Evolutionary conservation across 2,329 filamentous ascomycete species (phyloP), one percentile per base, ranked within the genome.

Genomic region (Colletotrichum limetticola): DNA sequence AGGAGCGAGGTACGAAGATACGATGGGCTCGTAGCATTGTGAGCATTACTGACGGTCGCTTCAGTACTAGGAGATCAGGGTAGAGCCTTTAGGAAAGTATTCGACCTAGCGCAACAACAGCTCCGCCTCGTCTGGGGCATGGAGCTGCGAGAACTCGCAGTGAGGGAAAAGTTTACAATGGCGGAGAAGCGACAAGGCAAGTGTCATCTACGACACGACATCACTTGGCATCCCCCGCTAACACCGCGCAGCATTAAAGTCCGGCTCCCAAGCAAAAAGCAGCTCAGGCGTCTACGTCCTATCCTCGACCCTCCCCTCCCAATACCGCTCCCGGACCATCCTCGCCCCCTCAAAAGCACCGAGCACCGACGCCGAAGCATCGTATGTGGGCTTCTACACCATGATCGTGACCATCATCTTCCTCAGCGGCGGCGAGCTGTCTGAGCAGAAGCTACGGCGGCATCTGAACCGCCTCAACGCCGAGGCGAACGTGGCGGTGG

Each of bases 111-210:
- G 55, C 96, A 99, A 81, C 83, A 85, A 42, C 89, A 93, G 76
- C 85, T 99, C 49, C 86, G 88, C 60, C 84, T 85, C 2, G 88
- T 92, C 1, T 98, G 98, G 83, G 97, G 97, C n/a, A 98, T 98
- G 95, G 89, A 95, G 80, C 89, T 99, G 87, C 87, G 91, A 4
- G 95, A 98, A 83, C 86, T 98, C 62, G 95, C 97, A 0, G 86
- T 89, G 1, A 90, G 89, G 78, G 96, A 98, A 78, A 97, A 95
- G 82, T 88, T 94, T 61, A 95, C 95, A 0, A 83, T 98, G 42
- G 91, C 91, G 72, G 94, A 97, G 75, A 90, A 90, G 79, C 90
- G 94, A 77, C 92, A 93, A 86, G 93, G 93, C 92, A 83, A 74
- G 84, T 79, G 66, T 49, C 72, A 19, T 22, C n/a, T 4, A 32